Base-by-base conservation (phyloP, 2,329 filamentous ascomycete genomes). In the Chrysosporium keratinophilum region DNA sequence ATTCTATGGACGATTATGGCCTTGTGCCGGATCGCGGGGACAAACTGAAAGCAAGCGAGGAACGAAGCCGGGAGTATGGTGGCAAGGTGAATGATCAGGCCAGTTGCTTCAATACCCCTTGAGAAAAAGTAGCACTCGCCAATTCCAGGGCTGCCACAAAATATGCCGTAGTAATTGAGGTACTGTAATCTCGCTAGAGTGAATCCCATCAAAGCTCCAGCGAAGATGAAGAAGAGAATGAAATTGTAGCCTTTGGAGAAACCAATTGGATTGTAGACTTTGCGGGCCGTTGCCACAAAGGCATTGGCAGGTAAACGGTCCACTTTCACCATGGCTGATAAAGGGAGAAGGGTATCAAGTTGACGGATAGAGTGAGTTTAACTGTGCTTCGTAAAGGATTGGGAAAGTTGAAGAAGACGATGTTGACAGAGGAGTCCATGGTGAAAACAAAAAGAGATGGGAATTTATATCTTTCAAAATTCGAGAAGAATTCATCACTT, bases 1-100 rank as follows among this genome's bases (percentile, higher is more conserved):
- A 84, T 71, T 1, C 82, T 77, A 61, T 85, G 83, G 19, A 83
- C 62, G 1, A 78, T 56, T 1, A 80, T 66, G 49, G 67, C 60
- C 58, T 72, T 76, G 59, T 78, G 72, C 1, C 74, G 67, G 47
- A 75, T 69, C 20, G 65, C 60, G 1, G 72, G 74, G 0, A 70
- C 63, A 61, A 75, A 75, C 55, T 76, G 73, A 6, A 67, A 62
- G 0, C 68, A 58, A 0, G 67, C 67, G 6, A 76, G 66, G 2
- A 76, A 52, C 5, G 62, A 61, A 1, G 68, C 69, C 1, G 72
- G 42, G 42, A 44, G 42, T 10, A 44, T 28, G 9, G 42, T 44
- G 19, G 4, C 64, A 6, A 77, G 67, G 55, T 77, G 75, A 6
- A 77, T 60, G 15, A 63, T 58, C 54, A 76, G 73, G 15, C 73